Conservation (phyloP, 495 filamentous ascomycete species). For the Entonaema liquescens region DNA sequence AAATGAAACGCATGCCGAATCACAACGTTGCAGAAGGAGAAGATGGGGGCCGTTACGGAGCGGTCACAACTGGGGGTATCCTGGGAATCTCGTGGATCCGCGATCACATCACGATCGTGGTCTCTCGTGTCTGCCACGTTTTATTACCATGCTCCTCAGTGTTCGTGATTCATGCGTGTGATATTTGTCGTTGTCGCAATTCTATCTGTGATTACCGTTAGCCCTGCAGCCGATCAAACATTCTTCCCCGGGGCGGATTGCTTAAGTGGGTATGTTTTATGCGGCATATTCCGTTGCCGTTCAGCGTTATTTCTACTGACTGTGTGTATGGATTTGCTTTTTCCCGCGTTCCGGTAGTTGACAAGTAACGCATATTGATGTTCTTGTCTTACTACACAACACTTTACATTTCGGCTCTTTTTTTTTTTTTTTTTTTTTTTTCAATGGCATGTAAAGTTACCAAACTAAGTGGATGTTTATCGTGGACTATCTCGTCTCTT, state of each 20-base stretch:
- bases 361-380: background rate
- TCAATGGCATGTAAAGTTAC: background rate
- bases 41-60: background rate
- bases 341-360: background rate
- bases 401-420: too few species aligned
- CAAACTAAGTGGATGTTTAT: background rate
- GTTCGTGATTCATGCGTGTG: conserved; percentile 12
- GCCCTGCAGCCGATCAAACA: conserved; percentile 39
- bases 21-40: conserved; percentile 10
- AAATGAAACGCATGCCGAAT: conserved; percentile 12
- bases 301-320: background rate
- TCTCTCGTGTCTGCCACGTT: conserved; percentile 30
- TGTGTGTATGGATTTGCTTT: background rate
- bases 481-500: background rate
- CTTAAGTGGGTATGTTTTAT: conserved; percentile 16
- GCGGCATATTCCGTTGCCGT: conserved; percentile 11
- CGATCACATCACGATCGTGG: conserved; percentile 17
- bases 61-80: background rate
- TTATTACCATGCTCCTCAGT: conserved; percentile 8
- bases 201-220: background rate
- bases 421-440: background rate
- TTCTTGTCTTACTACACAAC: background rate
- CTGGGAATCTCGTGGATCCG: conserved; percentile 5
- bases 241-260: conserved; percentile 15
- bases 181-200: conserved; percentile 1